Evolutionary conservation across 345 rosid genomes (phyloP), one percentile per base, ranked within the genome.

Genomic region (Pugionium cornutum): DNA sequence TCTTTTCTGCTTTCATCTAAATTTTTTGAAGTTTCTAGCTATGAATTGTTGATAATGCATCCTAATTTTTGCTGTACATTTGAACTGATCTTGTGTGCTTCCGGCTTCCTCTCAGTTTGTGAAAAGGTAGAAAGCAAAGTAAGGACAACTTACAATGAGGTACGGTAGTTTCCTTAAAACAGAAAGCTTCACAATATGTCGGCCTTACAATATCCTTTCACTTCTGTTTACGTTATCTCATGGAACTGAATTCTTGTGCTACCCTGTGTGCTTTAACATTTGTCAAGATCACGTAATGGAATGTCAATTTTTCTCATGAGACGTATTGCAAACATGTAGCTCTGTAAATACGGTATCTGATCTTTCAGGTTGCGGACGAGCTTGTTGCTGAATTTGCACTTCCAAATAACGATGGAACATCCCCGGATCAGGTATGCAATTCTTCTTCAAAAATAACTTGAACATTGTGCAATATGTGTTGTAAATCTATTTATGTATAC

Each of bases 111-210:
- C 73, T 37, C 79, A 94, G 99, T 94, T 69, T 94, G 99, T 54
- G 99, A 90, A 67, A 94, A 94, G 75, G 99, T 94, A 66, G 97
- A 94, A 84, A 88, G 92, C 88, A 94, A 89, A 73, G 99, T 96
- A 73, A 84, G 95, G 70, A 94, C 99, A 11, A 90, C 99, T 62
- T 94, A 94, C 74, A 94, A 94, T 60, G 99, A 94, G 95, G 99
- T 92, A 70, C 70, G 77, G 11, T 66, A 79, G 65, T 76, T 78
- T 77, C 73, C 69, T 62, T 40, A 18, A n/a, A n/a, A 36, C 33
- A 18, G 10, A 25, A 27, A 43, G 49, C 54, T 61, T 63, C 29
- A 47, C 9, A 31, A 32, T 30, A 31, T 70, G 0, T 9, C 28
- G 52, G 8, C 47, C 52, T 52, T n/a, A n/a, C n/a, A n/a, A n/a